Evolutionary conservation across 768 basidiomycete species (phyloP), one percentile per base, ranked within the genome.

Genomic region (Hebeloma cylindrosporum): DNA sequence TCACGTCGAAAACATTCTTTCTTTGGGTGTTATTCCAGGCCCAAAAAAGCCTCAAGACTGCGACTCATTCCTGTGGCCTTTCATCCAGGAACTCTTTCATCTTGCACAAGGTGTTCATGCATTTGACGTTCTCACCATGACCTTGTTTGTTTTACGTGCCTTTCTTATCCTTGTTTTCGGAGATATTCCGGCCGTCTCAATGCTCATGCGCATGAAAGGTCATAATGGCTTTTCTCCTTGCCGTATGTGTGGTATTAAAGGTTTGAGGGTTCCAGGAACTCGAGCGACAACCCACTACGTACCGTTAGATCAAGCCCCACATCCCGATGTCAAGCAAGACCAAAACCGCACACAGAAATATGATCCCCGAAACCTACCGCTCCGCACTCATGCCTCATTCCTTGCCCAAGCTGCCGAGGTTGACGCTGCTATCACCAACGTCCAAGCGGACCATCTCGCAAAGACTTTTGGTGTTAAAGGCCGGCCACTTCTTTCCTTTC

Each of bases 11-110:
- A 40, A 74, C 28, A 54, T 75, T 4, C 35, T 78, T 2, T 62
- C 60, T 21, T 30, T 74, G 7, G 70, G 72, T 9, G 58, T 75
- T 34, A 72, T 79, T 35, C 75, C 74, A 1, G 72, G 77, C 0
- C 75, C 74, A 0, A 64, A 67, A 13, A 67, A 69, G 28, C 71
- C 75, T 0, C 56, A 62, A n/a, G 70, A 76, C 45, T 22, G 67
- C 1, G 65, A 67, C 31, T 78, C 77, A 0, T 79, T 77, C 39
- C 52, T 70, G 0, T 65, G 53, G 34, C 76, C 74, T 0, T 39
- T 72, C 3, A 50, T 72, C 1, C 45, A 71, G n/a, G 74, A 78
- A 44, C 47, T 68, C 4, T 20, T 65, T 0, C 36, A 56, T 9
- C 63, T 76, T 0, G 64, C 60, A 0, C 10, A 43, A n/a, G 75